phyloP scores from a whole-genome alignment of 2,329 filamentous ascomycete species.

The Arthrobotrys conoides region DNA sequence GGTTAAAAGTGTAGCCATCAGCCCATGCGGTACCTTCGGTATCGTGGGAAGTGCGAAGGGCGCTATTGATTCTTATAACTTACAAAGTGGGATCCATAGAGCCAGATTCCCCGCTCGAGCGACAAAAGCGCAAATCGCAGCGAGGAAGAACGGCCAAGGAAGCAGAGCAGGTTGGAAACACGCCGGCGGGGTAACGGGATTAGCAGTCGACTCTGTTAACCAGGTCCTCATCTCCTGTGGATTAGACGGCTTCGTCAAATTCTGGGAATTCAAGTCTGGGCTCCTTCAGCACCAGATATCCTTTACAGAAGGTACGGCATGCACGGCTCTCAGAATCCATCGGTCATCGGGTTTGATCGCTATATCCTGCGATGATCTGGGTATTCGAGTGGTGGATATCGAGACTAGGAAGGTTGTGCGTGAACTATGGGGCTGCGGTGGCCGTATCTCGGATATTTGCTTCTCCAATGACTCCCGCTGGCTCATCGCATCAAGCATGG shows the following conservation, averaged over 20 bases:
- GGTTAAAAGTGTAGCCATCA: constrained; percentile 88
- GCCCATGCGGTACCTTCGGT: constrained; percentile 92
- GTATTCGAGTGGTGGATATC: constrained; percentile 88
- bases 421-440: constrained; percentile 87
- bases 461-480: constrained; percentile 95
- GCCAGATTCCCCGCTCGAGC: constrained; percentile 87
- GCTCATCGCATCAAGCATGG: constrained; percentile 89
- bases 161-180: constrained; percentile 72
- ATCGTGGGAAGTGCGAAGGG: constrained; percentile 87
- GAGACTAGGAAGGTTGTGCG: constrained; percentile 91
- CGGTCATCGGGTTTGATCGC: constrained; percentile 86
- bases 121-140: constrained; percentile 76
- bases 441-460: constrained; percentile 81
- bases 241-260: constrained; percentile 92
- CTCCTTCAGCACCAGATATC: constrained; percentile 83
- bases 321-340: constrained; percentile 85
- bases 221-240: constrained; percentile 87
- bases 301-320: constrained; percentile 82
- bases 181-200: constrained; percentile 83
- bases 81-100: constrained; percentile 91
- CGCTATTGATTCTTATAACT: constrained; percentile 92
- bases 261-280: constrained; percentile 95
- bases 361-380: constrained; percentile 88
- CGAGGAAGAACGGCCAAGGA: constrained; percentile 62
- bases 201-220: constrained; percentile 91